A percentile compares a stretch with the other conserved stretches of the same genome.
Evolutionary conservation across 768 basidiomycete species (phyloP).

Genomic region (Kwoniella mangroviensis): DNA sequence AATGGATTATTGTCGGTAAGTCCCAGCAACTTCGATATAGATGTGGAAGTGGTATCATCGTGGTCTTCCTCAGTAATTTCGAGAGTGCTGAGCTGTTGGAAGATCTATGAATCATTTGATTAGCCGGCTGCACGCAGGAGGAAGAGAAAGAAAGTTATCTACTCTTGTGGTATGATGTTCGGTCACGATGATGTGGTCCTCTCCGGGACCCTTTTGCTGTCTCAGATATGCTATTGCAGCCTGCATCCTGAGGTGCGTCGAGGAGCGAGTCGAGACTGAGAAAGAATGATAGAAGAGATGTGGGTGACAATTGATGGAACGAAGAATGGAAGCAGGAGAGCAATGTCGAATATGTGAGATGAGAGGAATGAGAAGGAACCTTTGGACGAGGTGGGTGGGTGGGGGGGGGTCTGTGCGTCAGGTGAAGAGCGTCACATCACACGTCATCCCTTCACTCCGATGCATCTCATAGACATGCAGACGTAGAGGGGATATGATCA

Average conservation of each 20-base stretch:
- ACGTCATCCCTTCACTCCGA: neutral
- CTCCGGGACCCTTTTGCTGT: neutral
- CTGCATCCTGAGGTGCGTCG: neutral
- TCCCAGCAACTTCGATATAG: no score
- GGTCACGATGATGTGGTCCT: neutral
- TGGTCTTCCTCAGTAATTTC: neutral
- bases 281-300: neutral
- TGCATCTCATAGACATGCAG: no score
- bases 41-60: no score
- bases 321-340: neutral
- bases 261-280: neutral
- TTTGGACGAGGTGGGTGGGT: no score
- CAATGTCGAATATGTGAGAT: no score
- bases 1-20: neutral
- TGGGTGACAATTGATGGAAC: no score
- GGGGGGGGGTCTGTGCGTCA: neutral
- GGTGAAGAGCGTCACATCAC: neutral
- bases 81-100: neutral
- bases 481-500: neutral
- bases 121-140: neutral
- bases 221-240: neutral
- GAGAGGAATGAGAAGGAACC: no score
- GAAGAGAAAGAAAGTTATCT: neutral
- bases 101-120: neutral
- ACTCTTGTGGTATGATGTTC: neutral